phyloP scores from a whole-genome alignment of 768 basidiomycete species.

The Tephrocybe sp. region DNA sequence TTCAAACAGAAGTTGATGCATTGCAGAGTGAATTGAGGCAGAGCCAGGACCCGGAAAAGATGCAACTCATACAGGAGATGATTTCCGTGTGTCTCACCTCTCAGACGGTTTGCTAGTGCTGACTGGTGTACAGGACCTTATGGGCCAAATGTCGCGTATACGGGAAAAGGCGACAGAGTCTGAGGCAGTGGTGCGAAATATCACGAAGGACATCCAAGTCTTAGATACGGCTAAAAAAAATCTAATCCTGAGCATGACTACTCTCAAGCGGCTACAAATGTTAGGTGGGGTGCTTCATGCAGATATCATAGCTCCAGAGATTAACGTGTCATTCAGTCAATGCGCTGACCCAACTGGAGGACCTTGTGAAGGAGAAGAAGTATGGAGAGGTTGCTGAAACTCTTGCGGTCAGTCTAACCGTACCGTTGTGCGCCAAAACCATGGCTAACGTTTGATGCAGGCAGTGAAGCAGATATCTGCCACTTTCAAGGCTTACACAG shows the following conservation, averaged over 20 bases:
- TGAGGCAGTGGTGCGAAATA: slow-evolving; percentile 92
- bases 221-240: slow-evolving; percentile 94
- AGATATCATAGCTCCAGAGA: not conserved
- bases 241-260: slow-evolving; percentile 85
- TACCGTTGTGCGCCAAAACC: not conserved
- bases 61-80: slow-evolving; percentile 93
- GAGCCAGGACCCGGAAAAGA: slow-evolving; percentile 85
- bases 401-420: slow-evolving; percentile 50
- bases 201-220: slow-evolving; percentile 95
- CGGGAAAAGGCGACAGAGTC: slow-evolving; percentile 97
- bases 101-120: not conserved
- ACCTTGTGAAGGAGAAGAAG: slow-evolving; percentile 70
- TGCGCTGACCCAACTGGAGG: slow-evolving; percentile 78
- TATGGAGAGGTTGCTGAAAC: slow-evolving; percentile 86
- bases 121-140: slow-evolving; percentile 63
- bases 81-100: slow-evolving; percentile 66
- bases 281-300: slow-evolving; percentile 57
- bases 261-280: slow-evolving; percentile 90
- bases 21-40: slow-evolving; percentile 66
- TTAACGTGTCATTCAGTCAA: slow-evolving; percentile 55
- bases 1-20: slow-evolving; percentile 70
- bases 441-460: slow-evolving; percentile 35
- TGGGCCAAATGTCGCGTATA: slow-evolving; percentile 94
- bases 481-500: slow-evolving; percentile 77
- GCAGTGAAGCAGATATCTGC: slow-evolving; percentile 85